These are phyloP conservation scores for Polytolypa hystricis DNA, from an alignment of 2,329 filamentous ascomycete genomes.

Conservation along the genomic window DNA sequence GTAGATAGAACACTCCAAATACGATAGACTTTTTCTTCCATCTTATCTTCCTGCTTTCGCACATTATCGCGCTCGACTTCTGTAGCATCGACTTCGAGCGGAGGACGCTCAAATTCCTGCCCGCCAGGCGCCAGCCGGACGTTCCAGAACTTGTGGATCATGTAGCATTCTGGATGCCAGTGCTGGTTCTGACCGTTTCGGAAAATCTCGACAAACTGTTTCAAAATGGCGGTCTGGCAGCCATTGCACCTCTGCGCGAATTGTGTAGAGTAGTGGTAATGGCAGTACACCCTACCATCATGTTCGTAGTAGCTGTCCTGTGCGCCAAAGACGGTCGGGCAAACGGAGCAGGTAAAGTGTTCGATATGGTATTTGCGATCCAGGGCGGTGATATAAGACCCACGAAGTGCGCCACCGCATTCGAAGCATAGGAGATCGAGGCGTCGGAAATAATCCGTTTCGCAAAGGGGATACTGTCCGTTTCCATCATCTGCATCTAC, in stretches of 20 bases:
- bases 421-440: slow-evolving; percentile 84
- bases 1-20: slow-evolving; percentile 97
- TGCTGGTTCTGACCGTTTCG: slow-evolving; percentile 97
- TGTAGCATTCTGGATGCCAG: slow-evolving; percentile 99
- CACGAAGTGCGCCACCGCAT: slow-evolving; percentile 82
- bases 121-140: slow-evolving; percentile 64
- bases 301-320: slow-evolving; percentile 99
- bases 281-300: slow-evolving; percentile 90
- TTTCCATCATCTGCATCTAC: slow-evolving; percentile 80
- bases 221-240: slow-evolving; percentile 91
- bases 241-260: slow-evolving; percentile 95
- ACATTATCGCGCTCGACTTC: slow-evolving; percentile 64
- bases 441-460: slow-evolving; percentile 93
- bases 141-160: slow-evolving; percentile 99
- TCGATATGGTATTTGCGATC: slow-evolving; percentile 99
- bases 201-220: slow-evolving; percentile 98
- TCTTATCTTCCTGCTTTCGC: slow-evolving; percentile 75
- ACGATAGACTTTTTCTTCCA: slow-evolving; percentile 94
- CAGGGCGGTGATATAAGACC: slow-evolving; percentile 94
- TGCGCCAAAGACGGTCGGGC: slow-evolving; percentile 93
- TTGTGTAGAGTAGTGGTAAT: slow-evolving; percentile 96
- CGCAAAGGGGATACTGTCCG: slow-evolving; percentile 83
- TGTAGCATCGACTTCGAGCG: slow-evolving; percentile 45
- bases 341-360: slow-evolving; percentile 96
- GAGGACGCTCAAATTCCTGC: slow-evolving; percentile 36